Evolutionary conservation across 257 asterid genomes (phyloP), one percentile per base, ranked within the genome.

Genomic region (Solanum paucissectum): DNA sequence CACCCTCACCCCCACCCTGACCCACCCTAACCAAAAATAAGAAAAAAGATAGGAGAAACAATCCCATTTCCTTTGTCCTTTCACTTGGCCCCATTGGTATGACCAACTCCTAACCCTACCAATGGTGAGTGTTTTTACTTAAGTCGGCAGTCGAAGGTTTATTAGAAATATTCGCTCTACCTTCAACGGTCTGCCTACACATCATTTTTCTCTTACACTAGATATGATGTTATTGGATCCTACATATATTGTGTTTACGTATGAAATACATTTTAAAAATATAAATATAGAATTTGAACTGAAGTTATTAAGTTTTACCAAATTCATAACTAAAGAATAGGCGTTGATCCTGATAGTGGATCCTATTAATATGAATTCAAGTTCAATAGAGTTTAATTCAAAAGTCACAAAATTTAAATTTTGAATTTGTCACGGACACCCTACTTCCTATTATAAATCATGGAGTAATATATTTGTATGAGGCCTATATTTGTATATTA

Each of bases 1-100:
- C 23, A 55, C 62, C 60, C 60, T 44, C 52, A 44, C 93, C 37
- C 37, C 37, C 37, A 36, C 38, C 75, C 79, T 9, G 71, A 83
- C 84, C 88, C 23, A 62, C 88, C 11, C 58, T 34, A 60, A 14
- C 82, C 16, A 5, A 14, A 29, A 14, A 32, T 7, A 71, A 7
- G 4, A 8, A 36, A 36, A 5, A 34, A 33, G 27, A 18, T 18
- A 58, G 25, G 37, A 68, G 21, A 27, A 60, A 69, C 12, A 14
- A 21, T 5, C 58, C 33, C 52, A 75, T 38, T 42, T 77, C 21
- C 11, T 40, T 77, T 25, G 37, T 42, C 62, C 12, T 77, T 77
- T 77, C 34, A 7, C 37, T 77, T 77, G 52, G 84, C 36, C 36
- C 55, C 60, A 40, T 38, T 76, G 7, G 9, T 76, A 76, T 25